Conservation (phyloP, 805 yeast species). For the Suhomyces emberorum region DNA sequence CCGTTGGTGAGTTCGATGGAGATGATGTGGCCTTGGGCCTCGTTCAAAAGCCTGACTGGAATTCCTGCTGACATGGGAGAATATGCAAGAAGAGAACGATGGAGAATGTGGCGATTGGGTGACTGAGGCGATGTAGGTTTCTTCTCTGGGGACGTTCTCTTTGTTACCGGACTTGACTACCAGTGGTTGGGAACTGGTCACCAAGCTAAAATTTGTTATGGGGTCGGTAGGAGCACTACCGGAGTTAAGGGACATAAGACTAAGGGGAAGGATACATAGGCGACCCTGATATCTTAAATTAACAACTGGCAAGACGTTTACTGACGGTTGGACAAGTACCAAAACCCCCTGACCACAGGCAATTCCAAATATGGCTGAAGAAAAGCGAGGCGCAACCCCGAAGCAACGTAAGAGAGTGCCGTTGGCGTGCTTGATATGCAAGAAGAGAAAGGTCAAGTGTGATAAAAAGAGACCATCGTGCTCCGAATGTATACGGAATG, state of each 20-base stretch:
- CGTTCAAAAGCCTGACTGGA: conserved; percentile 83
- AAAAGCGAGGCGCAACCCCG: background rate
- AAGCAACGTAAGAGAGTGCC: conserved; percentile 35
- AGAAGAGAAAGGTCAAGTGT: conserved; percentile 42
- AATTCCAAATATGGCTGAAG: background rate
- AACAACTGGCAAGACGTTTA: no score
- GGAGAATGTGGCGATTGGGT: background rate
- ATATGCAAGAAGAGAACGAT: no score
- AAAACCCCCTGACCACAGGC: background rate
- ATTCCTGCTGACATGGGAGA: conserved; percentile 68
- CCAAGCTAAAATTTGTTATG: background rate
- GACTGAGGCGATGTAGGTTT: no score
- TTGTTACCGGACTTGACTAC: conserved; percentile 3
- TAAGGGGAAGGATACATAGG: no score
- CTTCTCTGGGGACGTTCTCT: background rate
- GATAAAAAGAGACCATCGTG: conserved; percentile 41
- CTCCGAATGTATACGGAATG: conserved; percentile 39
- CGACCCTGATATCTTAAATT: no score
- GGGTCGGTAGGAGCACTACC: background rate
- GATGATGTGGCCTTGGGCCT: conserved; percentile 84
- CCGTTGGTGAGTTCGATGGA: conserved; percentile 83
- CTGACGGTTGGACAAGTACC: no score
- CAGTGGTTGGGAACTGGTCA: background rate
- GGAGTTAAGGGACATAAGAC: background rate
- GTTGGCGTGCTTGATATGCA: conserved; percentile 38